These are phyloP conservation scores for Fistulina hepatica DNA, from an alignment of 1,284 basidiomycete species.

Conservation along the genomic window DNA sequence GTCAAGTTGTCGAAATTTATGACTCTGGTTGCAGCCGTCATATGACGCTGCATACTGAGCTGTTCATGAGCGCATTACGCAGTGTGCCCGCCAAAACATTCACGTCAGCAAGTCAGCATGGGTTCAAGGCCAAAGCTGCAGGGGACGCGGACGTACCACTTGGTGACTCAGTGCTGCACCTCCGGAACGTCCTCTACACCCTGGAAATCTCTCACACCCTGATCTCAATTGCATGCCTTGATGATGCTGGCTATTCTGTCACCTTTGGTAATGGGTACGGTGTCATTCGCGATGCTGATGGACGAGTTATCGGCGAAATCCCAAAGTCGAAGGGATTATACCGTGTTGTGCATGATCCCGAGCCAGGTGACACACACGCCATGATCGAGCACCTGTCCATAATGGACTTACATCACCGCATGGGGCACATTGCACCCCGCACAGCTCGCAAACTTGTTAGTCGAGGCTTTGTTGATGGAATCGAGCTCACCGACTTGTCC, in stretches of 20 bases:
- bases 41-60: neutral
- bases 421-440: constrained; percentile 22
- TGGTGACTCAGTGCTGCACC: constrained; percentile 3
- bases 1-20: no score
- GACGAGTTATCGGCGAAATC: constrained; percentile 5
- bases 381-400: constrained; percentile 7
- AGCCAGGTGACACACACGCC: constrained; percentile 1
- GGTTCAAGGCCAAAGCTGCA: neutral
- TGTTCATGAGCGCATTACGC: neutral
- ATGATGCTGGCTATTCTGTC: constrained; percentile 14
- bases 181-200: constrained; percentile 17
- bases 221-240: constrained; percentile 17
- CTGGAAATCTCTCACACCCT: constrained; percentile 17
- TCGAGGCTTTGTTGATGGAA: constrained; percentile 17
- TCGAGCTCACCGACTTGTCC: neutral
- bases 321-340: constrained; percentile 10
- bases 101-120: neutral
- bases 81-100: neutral
- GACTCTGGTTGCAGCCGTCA: neutral
- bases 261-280: constrained; percentile 11
- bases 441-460: constrained; percentile 16
- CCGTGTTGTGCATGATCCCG: constrained; percentile 4
- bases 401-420: constrained; percentile 14
- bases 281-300: constrained; percentile 3
- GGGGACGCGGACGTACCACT: neutral